Evolutionary conservation across 1,284 basidiomycete genomes (phyloP), one percentile per base, ranked within the genome.

Genomic region (Coniferiporia weirii): DNA sequence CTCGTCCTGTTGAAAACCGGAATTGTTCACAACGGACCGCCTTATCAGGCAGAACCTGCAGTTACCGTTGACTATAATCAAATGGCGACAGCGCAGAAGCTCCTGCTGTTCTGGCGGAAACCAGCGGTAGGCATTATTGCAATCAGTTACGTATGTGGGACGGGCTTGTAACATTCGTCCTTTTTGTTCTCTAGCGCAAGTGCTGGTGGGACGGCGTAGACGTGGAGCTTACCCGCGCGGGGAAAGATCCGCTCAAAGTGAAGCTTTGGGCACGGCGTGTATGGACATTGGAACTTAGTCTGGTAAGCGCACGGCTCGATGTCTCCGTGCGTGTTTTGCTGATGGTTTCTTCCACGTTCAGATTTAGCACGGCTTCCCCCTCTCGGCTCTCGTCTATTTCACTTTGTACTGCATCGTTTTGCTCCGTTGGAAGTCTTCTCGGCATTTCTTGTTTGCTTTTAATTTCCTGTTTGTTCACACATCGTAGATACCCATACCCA

Each of bases 121-220:
- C 96, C 96, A 35, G 96, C 96, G 15, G 94, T 96, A 43, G 72
- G 66, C 15, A 91, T 82, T 9, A 47, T 35, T 12, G 15, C 17
- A 36, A 17, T 15, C 3, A 43, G 19, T 46, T 27, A 19, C 32
- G 35, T 54, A 54, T 13, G 46, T 53, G 5, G 19, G 17, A 55
- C 38, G 48, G 56, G 35, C 10, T 40, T 48, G 52, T 8, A 27
- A 38, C 46, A 48, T 63, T 66, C 56, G 46, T 60, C 27, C 19
- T 57, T 48, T n/a, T 32, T 63, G 62, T 58, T 64, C 20, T 38
- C 34, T 64, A 95, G 93, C 83, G 96, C 56, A 99, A 99, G 75
- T 99, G 97, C 75, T 99, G 96, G 96, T 99, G 96, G 96, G 97
- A 99, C 69, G 95, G 95, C 15, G 82, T 95, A 52, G 95, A 98